Conservation (phyloP, 352 stramenopile genomes). For the Globisporangium rhizosaccharum region DNA sequence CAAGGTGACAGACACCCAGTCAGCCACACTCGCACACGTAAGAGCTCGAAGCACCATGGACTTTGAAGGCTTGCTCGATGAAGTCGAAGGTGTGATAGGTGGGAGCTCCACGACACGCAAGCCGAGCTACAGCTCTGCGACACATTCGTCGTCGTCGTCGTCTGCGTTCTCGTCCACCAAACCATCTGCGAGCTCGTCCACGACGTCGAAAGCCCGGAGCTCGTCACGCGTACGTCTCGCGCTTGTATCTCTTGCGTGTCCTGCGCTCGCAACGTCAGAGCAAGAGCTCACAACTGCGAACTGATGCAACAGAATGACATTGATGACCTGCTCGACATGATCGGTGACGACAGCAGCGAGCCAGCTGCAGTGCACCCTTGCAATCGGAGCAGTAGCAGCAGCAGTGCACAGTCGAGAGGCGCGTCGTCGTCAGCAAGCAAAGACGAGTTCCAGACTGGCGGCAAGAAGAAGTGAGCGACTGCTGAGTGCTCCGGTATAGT, state of each 20-base stretch:
- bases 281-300: not conserved
- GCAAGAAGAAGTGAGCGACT: slow-evolving; percentile 51
- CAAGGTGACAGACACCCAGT: not conserved
- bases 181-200: not conserved
- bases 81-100: slow-evolving; percentile 65
- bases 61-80: slow-evolving; percentile 64
- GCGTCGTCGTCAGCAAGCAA: slow-evolving; percentile 9
- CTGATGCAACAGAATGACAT: slow-evolving; percentile 37
- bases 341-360: slow-evolving; percentile 41
- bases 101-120: slow-evolving; percentile 12
- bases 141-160: not conserved
- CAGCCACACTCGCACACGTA: not conserved
- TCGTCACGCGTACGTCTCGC: slow-evolving; percentile 4
- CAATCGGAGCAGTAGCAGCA: not conserved
- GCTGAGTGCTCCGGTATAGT: not conserved
- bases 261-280: not conserved
- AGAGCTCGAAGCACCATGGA: slow-evolving; percentile 34
- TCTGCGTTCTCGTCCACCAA: not conserved
- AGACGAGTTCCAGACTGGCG: slow-evolving; percentile 31
- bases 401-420: not conserved
- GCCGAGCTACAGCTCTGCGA: slow-evolving; percentile 7
- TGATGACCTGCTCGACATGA: slow-evolving; percentile 71
- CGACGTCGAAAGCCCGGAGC: slow-evolving; percentile 2
- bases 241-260: not conserved
- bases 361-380: slow-evolving; percentile 26